Conservation (phyloP, 805 yeast species). For the Barnettozyma salicaria region DNA sequence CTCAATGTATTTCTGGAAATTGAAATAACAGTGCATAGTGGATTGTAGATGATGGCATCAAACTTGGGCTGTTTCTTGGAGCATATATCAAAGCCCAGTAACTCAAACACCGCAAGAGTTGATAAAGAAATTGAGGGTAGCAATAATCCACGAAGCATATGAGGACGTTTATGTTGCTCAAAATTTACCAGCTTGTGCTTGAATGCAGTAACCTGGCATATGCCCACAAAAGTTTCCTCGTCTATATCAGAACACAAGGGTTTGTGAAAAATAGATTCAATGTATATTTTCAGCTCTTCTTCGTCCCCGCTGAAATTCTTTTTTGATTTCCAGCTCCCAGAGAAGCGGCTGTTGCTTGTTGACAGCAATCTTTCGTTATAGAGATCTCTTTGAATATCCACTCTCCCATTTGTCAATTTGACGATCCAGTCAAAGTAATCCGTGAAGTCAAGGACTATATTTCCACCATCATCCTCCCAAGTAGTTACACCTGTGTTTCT, state of each 20-base stretch:
- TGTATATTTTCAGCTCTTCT: neutral
- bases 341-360: no score
- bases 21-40: conserved; percentile 3
- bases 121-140: conserved; percentile 1
- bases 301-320: neutral
- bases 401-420: neutral
- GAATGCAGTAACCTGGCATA: conserved; percentile 7
- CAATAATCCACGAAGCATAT: conserved; percentile 1
- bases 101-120: neutral
- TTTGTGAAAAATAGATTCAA: neutral
- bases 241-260: conserved; percentile 7
- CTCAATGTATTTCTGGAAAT: neutral
- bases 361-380: no score
- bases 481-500: neutral
- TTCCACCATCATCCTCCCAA: neutral
- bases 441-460: neutral
- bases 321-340: neutral
- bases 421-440: conserved; percentile 1
- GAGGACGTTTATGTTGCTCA: conserved; percentile 1
- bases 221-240: conserved; percentile 3
- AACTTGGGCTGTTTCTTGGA: conserved; percentile 1
- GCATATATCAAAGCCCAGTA: neutral
- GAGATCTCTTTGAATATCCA: neutral
- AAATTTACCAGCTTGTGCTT: conserved; percentile 5
- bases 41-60: conserved; percentile 1